Evolutionary conservation across 768 basidiomycete species (phyloP).

Genomic region (Russula brevipes): DNA sequence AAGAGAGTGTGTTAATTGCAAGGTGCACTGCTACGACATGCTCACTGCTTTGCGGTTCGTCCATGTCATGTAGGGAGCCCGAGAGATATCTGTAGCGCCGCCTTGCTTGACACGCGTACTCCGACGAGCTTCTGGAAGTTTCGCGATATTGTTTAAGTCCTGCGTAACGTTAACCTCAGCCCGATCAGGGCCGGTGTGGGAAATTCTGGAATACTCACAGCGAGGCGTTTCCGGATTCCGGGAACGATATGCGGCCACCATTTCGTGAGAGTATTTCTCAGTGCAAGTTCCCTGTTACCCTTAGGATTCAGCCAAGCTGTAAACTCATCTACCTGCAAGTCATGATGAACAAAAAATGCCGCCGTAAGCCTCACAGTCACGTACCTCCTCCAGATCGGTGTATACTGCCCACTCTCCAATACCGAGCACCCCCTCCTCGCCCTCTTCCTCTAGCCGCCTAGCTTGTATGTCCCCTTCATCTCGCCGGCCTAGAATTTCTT

Average conservation of each 20-base stretch:
- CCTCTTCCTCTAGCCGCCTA: constrained; percentile 74
- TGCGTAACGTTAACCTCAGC: constrained; percentile 29
- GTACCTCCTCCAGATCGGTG: constrained; percentile 81
- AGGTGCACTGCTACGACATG: constrained; percentile 26
- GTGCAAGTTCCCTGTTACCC: constrained; percentile 79
- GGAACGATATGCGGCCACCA: constrained; percentile 81
- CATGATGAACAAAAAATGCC: background rate
- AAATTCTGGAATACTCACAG: constrained; percentile 47
- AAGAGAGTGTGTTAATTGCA: constrained; percentile 8
- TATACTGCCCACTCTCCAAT: constrained; percentile 90
- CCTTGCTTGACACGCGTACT: constrained; percentile 58
- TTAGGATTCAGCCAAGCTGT: constrained; percentile 88
- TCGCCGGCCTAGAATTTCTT: constrained; percentile 60
- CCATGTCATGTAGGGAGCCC: constrained; percentile 88
- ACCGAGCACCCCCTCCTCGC: constrained; percentile 63
- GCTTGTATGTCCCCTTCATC: constrained; percentile 50
- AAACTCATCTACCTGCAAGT: constrained; percentile 68
- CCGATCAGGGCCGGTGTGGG: constrained; percentile 9
- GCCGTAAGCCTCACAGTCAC: constrained; percentile 25
- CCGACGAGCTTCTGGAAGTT: constrained; percentile 73
- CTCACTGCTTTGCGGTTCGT: constrained; percentile 69
- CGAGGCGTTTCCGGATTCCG: constrained; percentile 68
- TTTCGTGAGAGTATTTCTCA: constrained; percentile 71
- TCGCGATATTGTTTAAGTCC: constrained; percentile 67
- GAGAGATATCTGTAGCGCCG: constrained; percentile 54